Evolutionary conservation across 139 green algal species (phyloP).

Genomic region (Desmodesmus armatus): DNA sequence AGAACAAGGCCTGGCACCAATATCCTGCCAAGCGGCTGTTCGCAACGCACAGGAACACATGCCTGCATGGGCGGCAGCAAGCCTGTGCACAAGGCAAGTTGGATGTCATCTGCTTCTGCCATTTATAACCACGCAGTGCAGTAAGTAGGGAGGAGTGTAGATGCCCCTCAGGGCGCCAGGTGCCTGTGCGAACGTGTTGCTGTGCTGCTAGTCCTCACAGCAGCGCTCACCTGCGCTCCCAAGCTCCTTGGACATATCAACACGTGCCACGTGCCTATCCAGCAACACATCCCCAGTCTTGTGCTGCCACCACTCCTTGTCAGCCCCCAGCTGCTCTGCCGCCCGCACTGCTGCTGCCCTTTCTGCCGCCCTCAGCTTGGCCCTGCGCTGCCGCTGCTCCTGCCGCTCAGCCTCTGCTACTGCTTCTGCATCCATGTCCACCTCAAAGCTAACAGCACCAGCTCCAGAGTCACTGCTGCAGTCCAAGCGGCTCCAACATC

Average conservation of each 20-base stretch:
- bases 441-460: not conserved
- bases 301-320: slow-evolving; percentile 34
- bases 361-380: not conserved
- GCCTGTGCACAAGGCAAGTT: no score
- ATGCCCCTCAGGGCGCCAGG: no score
- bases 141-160: no score
- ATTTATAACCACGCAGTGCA: not conserved
- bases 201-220: not conserved
- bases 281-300: slow-evolving; percentile 43
- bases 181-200: no score
- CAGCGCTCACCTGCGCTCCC: not conserved
- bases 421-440: not conserved
- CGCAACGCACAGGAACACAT: no score
- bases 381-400: slow-evolving; percentile 8
- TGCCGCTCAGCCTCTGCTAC: not conserved
- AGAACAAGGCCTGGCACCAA: no score
- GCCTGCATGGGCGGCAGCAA: no score
- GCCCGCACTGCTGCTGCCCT: slow-evolving; percentile 8
- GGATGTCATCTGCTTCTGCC: no score
- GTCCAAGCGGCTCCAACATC: not conserved
- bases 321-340: slow-evolving; percentile 34
- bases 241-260: slow-evolving; percentile 34
- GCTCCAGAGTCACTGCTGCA: not conserved
- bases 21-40: no score
- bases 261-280: slow-evolving; percentile 32